A percentile compares a stretch with the other conserved stretches of the same genome.
Conservation (phyloP, 208 protist species). For the Entamoeba invadens region DNA sequence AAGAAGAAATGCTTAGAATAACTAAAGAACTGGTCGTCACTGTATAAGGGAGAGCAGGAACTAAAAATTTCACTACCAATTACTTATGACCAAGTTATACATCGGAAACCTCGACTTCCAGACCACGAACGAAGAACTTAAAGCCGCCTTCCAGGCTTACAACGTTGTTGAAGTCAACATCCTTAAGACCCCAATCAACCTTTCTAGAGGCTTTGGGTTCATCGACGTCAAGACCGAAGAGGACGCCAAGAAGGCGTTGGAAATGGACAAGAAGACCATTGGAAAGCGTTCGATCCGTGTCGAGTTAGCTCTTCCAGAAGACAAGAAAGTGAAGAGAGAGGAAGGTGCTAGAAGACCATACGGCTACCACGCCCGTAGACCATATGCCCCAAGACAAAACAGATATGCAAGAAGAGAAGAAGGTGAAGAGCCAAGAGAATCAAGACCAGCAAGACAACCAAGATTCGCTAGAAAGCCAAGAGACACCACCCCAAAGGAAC, state of each 20-base stretch:
- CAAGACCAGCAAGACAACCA: no score
- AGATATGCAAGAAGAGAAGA: no score
- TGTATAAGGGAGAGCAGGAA: no score
- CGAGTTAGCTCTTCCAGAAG: neutral
- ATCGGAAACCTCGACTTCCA: neutral
- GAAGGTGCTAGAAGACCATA: neutral
- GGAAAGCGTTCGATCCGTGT: neutral
- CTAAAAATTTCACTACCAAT: neutral
- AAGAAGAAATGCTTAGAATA: no score
- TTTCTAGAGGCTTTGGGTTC: neutral
- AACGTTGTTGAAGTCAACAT: neutral
- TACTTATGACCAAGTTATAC: neutral
- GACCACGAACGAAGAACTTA: neutral
- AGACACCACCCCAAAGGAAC: neutral
- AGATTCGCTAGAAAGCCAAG: neutral
- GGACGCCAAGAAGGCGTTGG: constrained; percentile 15
- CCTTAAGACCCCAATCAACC: neutral
- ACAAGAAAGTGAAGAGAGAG: neutral
- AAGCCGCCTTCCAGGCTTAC: neutral
- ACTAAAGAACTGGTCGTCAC: no score
- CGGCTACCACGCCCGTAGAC: no score
- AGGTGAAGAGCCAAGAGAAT: no score
- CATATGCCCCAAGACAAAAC: no score
- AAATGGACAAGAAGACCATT: constrained; percentile 12
- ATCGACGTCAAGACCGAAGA: neutral